phyloP scores from a whole-genome alignment of 1,284 basidiomycete species.

The Peniophora sp. region DNA sequence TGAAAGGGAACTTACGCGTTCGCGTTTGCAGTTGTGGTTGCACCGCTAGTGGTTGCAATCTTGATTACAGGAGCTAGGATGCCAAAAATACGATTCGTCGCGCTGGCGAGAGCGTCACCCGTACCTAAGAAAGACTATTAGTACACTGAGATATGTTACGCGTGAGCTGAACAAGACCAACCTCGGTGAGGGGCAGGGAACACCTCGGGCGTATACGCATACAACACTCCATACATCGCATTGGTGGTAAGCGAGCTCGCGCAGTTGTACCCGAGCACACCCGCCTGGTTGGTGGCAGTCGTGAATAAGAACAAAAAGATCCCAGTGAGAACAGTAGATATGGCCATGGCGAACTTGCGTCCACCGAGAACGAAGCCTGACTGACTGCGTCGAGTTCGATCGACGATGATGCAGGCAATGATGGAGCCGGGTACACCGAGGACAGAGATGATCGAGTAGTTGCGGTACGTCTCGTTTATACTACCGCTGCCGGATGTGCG shows the following conservation, averaged over 20 bases:
- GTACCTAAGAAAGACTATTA: conserved; percentile 26
- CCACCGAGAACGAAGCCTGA: conserved; percentile 32
- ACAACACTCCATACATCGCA: conserved; percentile 55
- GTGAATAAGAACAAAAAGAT: conserved; percentile 60
- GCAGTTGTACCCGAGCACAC: conserved; percentile 48
- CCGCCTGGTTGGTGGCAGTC: conserved; percentile 35
- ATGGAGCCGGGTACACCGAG: conserved; percentile 53
- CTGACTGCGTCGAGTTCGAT: conserved; percentile 28
- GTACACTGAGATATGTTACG: too few relatives aligned
- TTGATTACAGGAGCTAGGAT: conserved; percentile 49
- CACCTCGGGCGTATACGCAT: conserved; percentile 56
- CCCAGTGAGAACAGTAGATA: conserved; percentile 42
- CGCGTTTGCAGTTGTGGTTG: conserved; percentile 16
- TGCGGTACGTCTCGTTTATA: conserved; percentile 33
- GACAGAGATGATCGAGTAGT: conserved; percentile 41
- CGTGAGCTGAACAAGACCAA: too few relatives aligned
- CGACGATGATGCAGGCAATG: conserved; percentile 46
- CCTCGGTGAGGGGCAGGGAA: conserved; percentile 57
- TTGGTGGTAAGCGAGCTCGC: conserved; percentile 41
- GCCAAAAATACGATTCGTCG: conserved; percentile 47
- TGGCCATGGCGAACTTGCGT: conserved; percentile 42
- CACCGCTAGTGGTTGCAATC: conserved; percentile 28
- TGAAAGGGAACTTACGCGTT: conserved; percentile 22
- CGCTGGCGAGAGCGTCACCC: conserved; percentile 50
- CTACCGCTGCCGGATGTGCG: conserved; percentile 23